Evolutionary conservation across 352 stramenopile species (phyloP), one percentile per base, ranked within the genome.

Genomic region (Pythium rhizo-oryzae): DNA sequence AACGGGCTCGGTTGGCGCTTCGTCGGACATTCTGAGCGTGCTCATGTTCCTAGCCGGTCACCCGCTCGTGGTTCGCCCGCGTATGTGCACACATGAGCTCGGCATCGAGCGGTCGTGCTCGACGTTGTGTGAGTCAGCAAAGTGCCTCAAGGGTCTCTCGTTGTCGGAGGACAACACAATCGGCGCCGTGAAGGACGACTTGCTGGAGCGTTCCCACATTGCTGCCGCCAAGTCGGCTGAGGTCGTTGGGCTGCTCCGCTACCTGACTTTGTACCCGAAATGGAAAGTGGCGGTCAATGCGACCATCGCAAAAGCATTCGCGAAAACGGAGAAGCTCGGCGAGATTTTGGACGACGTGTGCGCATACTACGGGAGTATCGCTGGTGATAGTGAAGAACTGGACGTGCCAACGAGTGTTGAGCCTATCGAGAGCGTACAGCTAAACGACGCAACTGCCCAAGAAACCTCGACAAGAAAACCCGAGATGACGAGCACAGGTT

Each of bases 221-320:
- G 80, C 77, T 23, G 60, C 81, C 1, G 78, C 80, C 0, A 92
- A 92, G 50, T 67, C 81, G 15, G 84, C 85, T 15, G 88, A 94
- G 49, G 80, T 79, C 30, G 70, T 94, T 1, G 67, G 67, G 35
- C 69, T 96, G 9, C 62, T 96, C 25, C 81, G 88, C 2, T 94
- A 93, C 65, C 70, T 96, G 8, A 93, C 80, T 1, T 66, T 94
- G 18, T 93, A 83, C 61, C 86, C 88, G 8, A 80, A 78, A 12
- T 96, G 88, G 88, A 91, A 88, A 69, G 71, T 91, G 7, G 86
- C 88, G 0, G 82, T 94, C 21, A 93, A 93, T 35, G 81, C 84
- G 1, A 84, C 72, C 7, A 59, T 96, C 19, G 74, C 55, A 15
- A 77, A 82, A 24, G 74, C 79, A 0, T 84, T 96, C 47, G 69